Conservation (phyloP, 495 filamentous ascomycete species). For the Podospora appendiculata region DNA sequence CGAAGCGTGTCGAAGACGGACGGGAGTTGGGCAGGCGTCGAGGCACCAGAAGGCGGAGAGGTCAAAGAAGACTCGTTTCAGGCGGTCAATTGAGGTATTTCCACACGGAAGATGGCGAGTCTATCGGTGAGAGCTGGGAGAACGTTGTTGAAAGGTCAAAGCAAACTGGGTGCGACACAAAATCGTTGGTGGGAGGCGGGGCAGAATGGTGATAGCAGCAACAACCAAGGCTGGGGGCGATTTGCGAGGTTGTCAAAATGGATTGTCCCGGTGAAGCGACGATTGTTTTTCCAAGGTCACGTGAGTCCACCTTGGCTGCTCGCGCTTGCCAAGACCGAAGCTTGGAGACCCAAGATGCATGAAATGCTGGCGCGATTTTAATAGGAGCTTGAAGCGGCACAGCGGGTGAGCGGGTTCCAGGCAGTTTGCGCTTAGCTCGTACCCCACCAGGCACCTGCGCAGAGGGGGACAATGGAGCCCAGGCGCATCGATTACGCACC, state of each 20-base stretch:
- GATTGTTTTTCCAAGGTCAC: constrained; percentile 4
- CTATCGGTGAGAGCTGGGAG: neutral
- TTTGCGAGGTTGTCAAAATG: constrained; percentile 10
- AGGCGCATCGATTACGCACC: too few species aligned
- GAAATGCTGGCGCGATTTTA: too few species aligned
- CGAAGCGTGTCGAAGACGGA: too few species aligned
- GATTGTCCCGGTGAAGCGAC: neutral
- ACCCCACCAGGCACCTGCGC: too few species aligned
- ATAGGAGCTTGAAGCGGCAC: too few species aligned
- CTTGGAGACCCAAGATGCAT: neutral
- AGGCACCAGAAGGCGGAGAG: too few species aligned
- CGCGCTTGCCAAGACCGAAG: neutral
- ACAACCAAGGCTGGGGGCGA: constrained; percentile 1
- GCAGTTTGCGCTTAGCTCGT: too few species aligned
- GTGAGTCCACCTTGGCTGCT: neutral
- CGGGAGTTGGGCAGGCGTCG: too few species aligned
- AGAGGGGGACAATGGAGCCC: too few species aligned
- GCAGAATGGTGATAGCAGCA: constrained; percentile 1
- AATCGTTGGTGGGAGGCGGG: constrained; percentile 1
- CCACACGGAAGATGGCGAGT: neutral
- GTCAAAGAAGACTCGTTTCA: neutral
- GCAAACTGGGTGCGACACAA: neutral
- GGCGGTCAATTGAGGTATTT: neutral
- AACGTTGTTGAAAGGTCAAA: neutral
- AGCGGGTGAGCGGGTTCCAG: too few species aligned